Percentiles rank a stretch among this genome's conserved stretches.
Conservation (phyloP, 768 basidiomycete genomes). For the Coprinopsis strossmayeri region DNA sequence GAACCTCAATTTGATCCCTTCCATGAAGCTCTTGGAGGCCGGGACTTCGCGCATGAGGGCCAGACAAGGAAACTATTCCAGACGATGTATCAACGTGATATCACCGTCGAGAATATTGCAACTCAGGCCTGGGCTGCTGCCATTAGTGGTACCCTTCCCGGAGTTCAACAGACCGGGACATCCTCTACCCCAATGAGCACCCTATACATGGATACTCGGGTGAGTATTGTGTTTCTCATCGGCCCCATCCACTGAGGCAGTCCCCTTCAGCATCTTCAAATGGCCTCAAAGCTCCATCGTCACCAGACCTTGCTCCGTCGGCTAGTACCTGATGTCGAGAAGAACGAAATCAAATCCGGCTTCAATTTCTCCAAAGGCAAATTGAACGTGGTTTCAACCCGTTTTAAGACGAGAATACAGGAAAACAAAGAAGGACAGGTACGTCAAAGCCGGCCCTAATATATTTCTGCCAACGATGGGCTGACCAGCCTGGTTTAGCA, state of each 20-base stretch:
- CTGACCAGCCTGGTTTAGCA: constrained; percentile 10
- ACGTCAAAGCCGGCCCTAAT: not conserved
- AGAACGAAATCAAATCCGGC: constrained; percentile 36
- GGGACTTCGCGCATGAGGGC: no score
- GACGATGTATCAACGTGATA: not conserved
- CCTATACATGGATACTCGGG: constrained; percentile 17
- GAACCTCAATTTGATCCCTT: no score
- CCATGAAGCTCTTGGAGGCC: no score
- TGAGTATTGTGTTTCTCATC: constrained; percentile 14
- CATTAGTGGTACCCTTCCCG: constrained; percentile 21
- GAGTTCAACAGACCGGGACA: not conserved
- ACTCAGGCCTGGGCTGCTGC: constrained; percentile 40
- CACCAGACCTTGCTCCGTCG: constrained; percentile 28
- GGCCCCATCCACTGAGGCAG: not conserved
- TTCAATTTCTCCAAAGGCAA: constrained; percentile 21
- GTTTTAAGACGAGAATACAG: constrained; percentile 40
- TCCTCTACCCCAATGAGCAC: constrained; percentile 17
- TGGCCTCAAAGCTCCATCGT: constrained; percentile 32
- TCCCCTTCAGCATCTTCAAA: constrained; percentile 27
- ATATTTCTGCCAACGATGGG: not conserved
- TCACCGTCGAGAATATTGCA: constrained; percentile 20
- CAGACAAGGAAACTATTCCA: not conserved
- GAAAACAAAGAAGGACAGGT: constrained; percentile 21
- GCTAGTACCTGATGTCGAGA: constrained; percentile 37
- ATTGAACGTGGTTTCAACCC: constrained; percentile 28